Evolutionary conservation across 2,329 filamentous ascomycete species (phyloP), one percentile per base, ranked within the genome.

Genomic region (Nigrospora osmanthi): DNA sequence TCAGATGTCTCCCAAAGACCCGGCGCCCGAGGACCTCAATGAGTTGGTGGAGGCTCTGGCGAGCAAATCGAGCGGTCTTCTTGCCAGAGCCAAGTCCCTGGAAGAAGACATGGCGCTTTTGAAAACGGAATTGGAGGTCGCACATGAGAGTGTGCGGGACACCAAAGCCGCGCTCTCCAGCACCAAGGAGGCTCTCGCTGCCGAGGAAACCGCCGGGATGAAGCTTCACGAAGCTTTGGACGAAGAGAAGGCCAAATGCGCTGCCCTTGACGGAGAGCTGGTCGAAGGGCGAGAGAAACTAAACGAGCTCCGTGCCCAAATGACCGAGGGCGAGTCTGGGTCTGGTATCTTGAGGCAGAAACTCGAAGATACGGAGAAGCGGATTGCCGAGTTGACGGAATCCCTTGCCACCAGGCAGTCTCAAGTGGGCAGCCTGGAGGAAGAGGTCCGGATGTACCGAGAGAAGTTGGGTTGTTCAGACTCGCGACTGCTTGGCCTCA

Each of bases 281-380:
- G 71, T 75, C 2, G 80, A 86, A 45, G 80, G 85, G 48, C 81
- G 86, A 35, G 69, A 75, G 13, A 84, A 93, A 54, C 72, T 95
- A 17, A 77, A 75, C 46, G 71, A 76, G 28, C 68, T 95, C 17
- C 80, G 87, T 46, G 70, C 72, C 14, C 85, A 85, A 60, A 83
- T 95, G 58, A 80, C 85, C 1, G 85, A 90, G 51, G 89, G 88
- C 14, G 88, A 93, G 62, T 89, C 83, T 3, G 89, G 89, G 6
- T 89, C 88, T 0, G 87, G 90, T 62, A 81, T 80, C 28, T 67
- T 95, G 44, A 81, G 86, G 45, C 84, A 83, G 63, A 79, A 82
- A 44, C 73, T 94, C 4, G 80, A 83, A 36, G 85, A 88, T 46
- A 84, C 89, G 56, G 88, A 95, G 62, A 72, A 70, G 47, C 87